Conservation (phyloP, 75 land plant genomes). For the Pinus tabuliformis region DNA sequence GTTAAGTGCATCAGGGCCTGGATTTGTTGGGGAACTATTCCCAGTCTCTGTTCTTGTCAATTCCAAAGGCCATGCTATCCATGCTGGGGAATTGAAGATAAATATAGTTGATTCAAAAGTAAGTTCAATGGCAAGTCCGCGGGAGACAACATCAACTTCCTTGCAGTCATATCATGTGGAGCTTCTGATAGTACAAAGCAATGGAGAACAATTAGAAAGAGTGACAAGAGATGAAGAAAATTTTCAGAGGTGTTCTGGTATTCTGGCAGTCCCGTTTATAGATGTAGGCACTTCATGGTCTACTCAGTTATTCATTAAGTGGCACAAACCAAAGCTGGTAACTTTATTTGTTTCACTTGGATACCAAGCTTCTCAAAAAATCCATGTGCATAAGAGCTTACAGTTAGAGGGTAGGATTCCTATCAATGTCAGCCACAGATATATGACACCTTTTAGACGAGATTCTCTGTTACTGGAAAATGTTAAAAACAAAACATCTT, state of each 20-base stretch:
- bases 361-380: slow-evolving; percentile 45
- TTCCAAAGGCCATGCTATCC: slow-evolving; percentile 67
- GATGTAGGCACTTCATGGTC: slow-evolving; percentile 64
- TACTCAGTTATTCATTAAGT: slow-evolving; percentile 65
- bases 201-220: slow-evolving; percentile 21
- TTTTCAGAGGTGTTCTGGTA: slow-evolving; percentile 65
- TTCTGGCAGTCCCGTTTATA: slow-evolving; percentile 64
- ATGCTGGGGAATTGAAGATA: slow-evolving; percentile 84
- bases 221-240: slow-evolving; percentile 23
- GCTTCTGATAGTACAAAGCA: slow-evolving; percentile 32
- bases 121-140: slow-evolving; percentile 52
- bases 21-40: slow-evolving; percentile 86
- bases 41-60: slow-evolving; percentile 48
- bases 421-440: slow-evolving; percentile 47
- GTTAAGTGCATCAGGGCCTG: slow-evolving; percentile 67
- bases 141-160: slow-evolving; percentile 43
- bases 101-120: slow-evolving; percentile 72
- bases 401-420: slow-evolving; percentile 78
- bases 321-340: slow-evolving; percentile 82
- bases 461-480: slow-evolving; percentile 75
- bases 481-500: slow-evolving; percentile 17
- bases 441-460: slow-evolving; percentile 74
- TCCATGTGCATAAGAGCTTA: slow-evolving; percentile 75
- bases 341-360: slow-evolving; percentile 80
- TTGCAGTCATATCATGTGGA: slow-evolving; percentile 53